Conservation (phyloP, 1,284 basidiomycete species). For the Malassezia brasiliensis region DNA sequence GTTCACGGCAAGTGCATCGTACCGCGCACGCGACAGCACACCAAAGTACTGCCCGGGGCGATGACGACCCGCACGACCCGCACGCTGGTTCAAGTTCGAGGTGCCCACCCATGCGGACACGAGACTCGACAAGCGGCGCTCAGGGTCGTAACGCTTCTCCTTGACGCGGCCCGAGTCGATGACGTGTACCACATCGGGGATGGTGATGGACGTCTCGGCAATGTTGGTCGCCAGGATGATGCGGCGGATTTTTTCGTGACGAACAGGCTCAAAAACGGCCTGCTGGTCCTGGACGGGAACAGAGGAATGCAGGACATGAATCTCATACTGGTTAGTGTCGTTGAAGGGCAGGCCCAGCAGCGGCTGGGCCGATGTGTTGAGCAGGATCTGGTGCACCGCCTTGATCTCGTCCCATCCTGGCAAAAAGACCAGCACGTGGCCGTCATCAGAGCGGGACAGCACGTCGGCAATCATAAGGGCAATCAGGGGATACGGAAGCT, state of each 20-base stretch:
- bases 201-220: constrained; percentile 76
- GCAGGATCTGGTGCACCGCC: constrained; percentile 62
- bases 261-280: constrained; percentile 61
- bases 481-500: constrained; percentile 72
- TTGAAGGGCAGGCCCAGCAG: constrained; percentile 48
- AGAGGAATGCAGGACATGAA: constrained; percentile 85
- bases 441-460: constrained; percentile 63
- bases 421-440: constrained; percentile 83
- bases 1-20: constrained; percentile 62
- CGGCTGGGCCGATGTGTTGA: constrained; percentile 51
- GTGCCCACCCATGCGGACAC: constrained; percentile 82
- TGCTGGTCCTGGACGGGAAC: constrained; percentile 85
- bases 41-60: constrained; percentile 84
- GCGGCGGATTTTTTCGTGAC: constrained; percentile 57
- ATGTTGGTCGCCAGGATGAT: constrained; percentile 90
- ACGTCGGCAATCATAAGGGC: constrained; percentile 74
- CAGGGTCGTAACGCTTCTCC: constrained; percentile 85
- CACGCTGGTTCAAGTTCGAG: constrained; percentile 87
- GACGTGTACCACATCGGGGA: constrained; percentile 91
- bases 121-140: constrained; percentile 73
- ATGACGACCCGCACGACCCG: constrained; percentile 86
- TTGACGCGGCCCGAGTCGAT: constrained; percentile 82
- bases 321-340: constrained; percentile 54
- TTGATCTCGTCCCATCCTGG: constrained; percentile 89
- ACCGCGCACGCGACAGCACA: constrained; percentile 62